Base-by-base conservation (phyloP, 495 filamentous ascomycete species). In the Gamarada debralockiae region DNA sequence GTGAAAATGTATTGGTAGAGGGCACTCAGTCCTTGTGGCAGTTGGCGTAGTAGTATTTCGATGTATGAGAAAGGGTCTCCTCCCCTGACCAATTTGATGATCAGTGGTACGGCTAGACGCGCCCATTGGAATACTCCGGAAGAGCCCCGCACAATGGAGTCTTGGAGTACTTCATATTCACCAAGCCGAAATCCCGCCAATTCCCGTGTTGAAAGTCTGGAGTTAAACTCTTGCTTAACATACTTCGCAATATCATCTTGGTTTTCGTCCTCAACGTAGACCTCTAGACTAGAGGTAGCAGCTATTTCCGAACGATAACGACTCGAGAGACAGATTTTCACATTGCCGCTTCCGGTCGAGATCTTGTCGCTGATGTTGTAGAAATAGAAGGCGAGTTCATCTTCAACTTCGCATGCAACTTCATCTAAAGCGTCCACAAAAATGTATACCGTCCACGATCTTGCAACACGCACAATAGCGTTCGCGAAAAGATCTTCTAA, bases 251-350 rank as follows among this genome's bases (percentile, higher is more conserved):
- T 70, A 47, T 69, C 65, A 2, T 44, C 2, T 3, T 39, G 0
- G 42, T 73, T 72, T 36, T 67, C 51, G 0, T 62, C 13, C 44
- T 65, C 66, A 2, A 62, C 20, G 46, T 48, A 58, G 7, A 71
- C 57, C 36, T 63, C 52, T n/a, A 60, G 46, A 10, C 27, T 45
- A 6, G 27, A 34, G 31, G 66, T 52, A 8, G 43, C 1, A 24
- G 38, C 39, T 6, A 65, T 27, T 12, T 66, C 50, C 4, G 66
- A 68, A 45, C 64, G 67, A 47, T 68, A 62, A 2, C 69, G 69
- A 51, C 70, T 70, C 18, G 65, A 61, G 27, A 70, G 67, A 45
- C 70, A 73, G 22, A 73, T 66, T 2, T 22, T 61, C 18, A 37
- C 20, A 12, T 1, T n/a, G n/a, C 25, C 23, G 12, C 6, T 4